These are phyloP conservation scores for Buxus sempervirens DNA, from an alignment of 164 flowering plant species.

Conservation along the genomic window DNA sequence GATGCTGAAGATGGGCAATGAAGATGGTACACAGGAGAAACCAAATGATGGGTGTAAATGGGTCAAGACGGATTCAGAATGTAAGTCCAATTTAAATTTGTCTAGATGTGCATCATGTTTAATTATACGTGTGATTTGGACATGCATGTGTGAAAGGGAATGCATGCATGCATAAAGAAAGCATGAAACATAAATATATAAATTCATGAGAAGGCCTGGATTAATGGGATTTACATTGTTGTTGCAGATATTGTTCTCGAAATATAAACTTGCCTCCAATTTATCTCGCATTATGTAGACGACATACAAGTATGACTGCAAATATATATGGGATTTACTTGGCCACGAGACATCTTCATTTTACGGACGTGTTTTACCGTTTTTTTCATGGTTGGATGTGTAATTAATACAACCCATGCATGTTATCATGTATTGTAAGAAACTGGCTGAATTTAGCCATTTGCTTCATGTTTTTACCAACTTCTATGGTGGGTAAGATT, in stretches of 20 bases:
- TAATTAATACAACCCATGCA: not conserved
- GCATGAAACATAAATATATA: too few species aligned
- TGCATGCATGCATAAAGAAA: not conserved
- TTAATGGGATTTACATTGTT: constrained; percentile 6
- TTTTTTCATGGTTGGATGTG: not conserved
- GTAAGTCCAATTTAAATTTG: constrained; percentile 37
- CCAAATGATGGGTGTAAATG: constrained; percentile 50
- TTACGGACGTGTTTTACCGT: not conserved
- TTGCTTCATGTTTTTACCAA: too few species aligned
- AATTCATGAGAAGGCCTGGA: not conserved
- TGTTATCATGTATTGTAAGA: not conserved
- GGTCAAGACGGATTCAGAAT: constrained; percentile 92
- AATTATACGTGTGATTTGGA: too few species aligned
- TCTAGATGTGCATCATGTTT: too few species aligned
- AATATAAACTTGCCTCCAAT: constrained; percentile 33
- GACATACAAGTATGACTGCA: too few species aligned
- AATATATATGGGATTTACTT: too few species aligned
- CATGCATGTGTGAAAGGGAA: too few species aligned
- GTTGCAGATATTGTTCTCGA: constrained; percentile 76
- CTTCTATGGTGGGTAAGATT: too few species aligned
- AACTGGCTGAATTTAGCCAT: too few species aligned
- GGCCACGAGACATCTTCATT: not conserved
- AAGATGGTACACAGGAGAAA: constrained; percentile 31
- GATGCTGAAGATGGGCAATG: constrained; percentile 16
- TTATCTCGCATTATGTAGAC: not conserved